Conservation (phyloP, 2,329 filamentous ascomycete genomes). For the Exserohilum turcica region DNA sequence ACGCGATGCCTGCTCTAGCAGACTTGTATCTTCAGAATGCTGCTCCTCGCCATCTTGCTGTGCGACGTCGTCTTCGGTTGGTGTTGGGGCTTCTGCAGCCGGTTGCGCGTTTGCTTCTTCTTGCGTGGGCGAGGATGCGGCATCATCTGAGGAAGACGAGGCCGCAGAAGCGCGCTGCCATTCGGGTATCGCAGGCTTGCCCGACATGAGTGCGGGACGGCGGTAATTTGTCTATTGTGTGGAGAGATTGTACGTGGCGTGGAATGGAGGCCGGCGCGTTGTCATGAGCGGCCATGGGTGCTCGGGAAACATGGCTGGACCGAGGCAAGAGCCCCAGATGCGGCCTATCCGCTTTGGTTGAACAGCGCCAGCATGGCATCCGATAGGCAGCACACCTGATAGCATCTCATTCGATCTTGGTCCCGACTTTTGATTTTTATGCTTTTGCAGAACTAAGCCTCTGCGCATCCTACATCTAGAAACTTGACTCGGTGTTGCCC, state of each 20-base stretch:
- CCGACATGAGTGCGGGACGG: constrained; percentile 17
- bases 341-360: constrained; percentile 10
- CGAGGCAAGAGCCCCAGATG: constrained; percentile 24
- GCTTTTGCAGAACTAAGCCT: neutral
- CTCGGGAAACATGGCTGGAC: constrained; percentile 27
- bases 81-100: constrained; percentile 21
- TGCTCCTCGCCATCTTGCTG: constrained; percentile 8
- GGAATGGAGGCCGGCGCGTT: constrained; percentile 6
- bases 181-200: constrained; percentile 39
- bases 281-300: constrained; percentile 6
- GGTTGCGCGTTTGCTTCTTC: constrained; percentile 22
- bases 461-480: neutral
- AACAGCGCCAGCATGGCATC: too few relatives aligned
- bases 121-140: constrained; percentile 14
- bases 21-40: constrained; percentile 7
- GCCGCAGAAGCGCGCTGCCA: constrained; percentile 39
- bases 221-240: neutral
- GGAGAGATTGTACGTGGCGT: neutral
- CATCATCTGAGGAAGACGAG: constrained; percentile 5
- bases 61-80: constrained; percentile 13
- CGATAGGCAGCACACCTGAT: neutral
- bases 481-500: constrained; percentile 77
- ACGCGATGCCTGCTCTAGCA: constrained; percentile 69
- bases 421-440: neutral
- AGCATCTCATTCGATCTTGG: neutral